phyloP scores from a whole-genome alignment of 306 rosid genomes.

The Macrotyloma uniflorum region DNA sequence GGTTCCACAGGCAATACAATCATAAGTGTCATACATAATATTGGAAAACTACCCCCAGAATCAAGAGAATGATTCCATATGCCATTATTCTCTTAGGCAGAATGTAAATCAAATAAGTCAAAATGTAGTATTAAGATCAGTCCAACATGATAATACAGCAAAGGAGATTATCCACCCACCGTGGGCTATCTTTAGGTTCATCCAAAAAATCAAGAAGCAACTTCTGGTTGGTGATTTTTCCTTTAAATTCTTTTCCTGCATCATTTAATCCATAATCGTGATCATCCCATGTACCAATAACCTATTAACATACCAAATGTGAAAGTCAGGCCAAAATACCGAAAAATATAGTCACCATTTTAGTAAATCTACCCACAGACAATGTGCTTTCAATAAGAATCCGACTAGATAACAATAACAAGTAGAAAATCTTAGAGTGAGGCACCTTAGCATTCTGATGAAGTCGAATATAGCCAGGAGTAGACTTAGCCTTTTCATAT shows the following conservation, averaged over 20 bases:
- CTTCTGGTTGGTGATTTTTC: slow-evolving; percentile 65
- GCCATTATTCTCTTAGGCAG: background rate
- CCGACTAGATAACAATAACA: slow-evolving; percentile 21
- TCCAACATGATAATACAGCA: background rate
- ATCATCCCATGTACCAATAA: slow-evolving; percentile 91
- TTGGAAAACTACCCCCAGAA: background rate
- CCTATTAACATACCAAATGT: slow-evolving; percentile 51
- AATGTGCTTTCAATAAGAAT: slow-evolving; percentile 13
- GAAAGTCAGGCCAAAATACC: slow-evolving; percentile 30
- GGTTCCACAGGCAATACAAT: background rate
- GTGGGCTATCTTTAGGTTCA: slow-evolving; percentile 74
- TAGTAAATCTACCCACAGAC: slow-evolving; percentile 18
- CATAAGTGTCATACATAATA: background rate
- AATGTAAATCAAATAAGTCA: slow-evolving; percentile 19
- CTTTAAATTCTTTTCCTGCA: slow-evolving; percentile 75
- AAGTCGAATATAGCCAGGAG: slow-evolving; percentile 64
- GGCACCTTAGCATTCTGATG: slow-evolving; percentile 58
- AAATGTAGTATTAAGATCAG: background rate
- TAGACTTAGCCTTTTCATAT: slow-evolving; percentile 62
- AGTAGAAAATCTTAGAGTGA: slow-evolving; percentile 23
- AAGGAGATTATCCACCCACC: slow-evolving; percentile 54
- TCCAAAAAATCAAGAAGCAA: slow-evolving; percentile 86
- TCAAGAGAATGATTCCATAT: slow-evolving; percentile 1
- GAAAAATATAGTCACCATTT: slow-evolving; percentile 9
- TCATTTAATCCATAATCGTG: slow-evolving; percentile 88